A percentile compares a stretch with the other conserved stretches of the same genome.
Evolutionary conservation across 169 alveolate species (phyloP).

Genomic region (Sarcocystis neurona): DNA sequence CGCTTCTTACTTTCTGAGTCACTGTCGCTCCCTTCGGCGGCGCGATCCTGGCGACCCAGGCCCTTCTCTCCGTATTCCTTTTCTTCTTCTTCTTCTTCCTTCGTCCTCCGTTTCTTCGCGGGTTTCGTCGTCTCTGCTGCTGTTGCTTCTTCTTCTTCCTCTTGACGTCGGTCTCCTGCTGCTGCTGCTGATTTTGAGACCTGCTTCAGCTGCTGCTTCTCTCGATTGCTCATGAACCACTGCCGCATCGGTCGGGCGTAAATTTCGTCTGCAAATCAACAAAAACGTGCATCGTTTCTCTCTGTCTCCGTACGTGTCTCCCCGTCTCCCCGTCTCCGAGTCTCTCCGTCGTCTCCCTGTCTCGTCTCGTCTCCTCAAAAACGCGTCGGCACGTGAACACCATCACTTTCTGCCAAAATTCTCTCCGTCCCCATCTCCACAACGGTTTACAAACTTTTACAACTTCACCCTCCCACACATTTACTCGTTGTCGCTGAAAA

Average conservation of each 20-base stretch:
- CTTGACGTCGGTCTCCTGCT: neutral
- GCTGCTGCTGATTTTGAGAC: slow-evolving; percentile 36
- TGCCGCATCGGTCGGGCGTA: slow-evolving; percentile 47
- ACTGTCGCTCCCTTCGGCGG: neutral
- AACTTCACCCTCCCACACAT: no score
- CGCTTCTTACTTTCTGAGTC: neutral
- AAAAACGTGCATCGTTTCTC: neutral
- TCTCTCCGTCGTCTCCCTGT: neutral
- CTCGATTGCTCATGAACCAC: slow-evolving; percentile 43
- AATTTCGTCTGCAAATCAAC: slow-evolving; percentile 49
- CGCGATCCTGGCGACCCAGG: neutral
- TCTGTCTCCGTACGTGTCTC: neutral
- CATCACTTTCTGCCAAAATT: no score
- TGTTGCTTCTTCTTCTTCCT: neutral
- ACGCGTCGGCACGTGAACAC: no score
- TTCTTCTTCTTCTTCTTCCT: slow-evolving; percentile 26
- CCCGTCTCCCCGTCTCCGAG: neutral
- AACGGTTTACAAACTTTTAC: no score
- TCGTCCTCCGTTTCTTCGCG: slow-evolving; percentile 13
- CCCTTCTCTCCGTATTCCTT: neutral
- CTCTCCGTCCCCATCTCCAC: no score
- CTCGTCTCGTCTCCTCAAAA: no score
- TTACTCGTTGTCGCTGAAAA: no score
- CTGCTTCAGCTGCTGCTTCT: slow-evolving; percentile 33
- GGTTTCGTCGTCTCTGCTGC: neutral